phyloP scores from a whole-genome alignment of 2,329 filamentous ascomycete genomes.

The Bipolaris oryzae region DNA sequence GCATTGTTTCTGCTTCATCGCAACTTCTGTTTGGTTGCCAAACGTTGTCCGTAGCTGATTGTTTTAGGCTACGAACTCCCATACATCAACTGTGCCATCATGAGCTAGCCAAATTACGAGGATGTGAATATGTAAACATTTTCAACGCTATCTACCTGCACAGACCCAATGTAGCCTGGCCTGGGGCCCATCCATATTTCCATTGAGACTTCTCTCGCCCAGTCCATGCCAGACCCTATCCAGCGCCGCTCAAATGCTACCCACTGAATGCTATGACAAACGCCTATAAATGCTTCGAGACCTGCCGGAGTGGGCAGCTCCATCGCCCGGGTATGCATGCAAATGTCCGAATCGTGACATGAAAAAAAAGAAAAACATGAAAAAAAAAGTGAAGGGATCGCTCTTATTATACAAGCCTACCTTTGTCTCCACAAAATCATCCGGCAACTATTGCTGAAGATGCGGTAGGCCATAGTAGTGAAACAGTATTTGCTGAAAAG shows the following conservation, averaged over 20 bases:
- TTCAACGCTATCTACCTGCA: constrained; percentile 17
- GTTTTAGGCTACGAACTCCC: constrained; percentile 5
- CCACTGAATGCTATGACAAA: constrained; percentile 19
- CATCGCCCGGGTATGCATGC: constrained; percentile 31
- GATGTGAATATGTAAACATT: constrained; percentile 5
- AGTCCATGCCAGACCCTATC: constrained; percentile 7
- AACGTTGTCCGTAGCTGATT: neutral
- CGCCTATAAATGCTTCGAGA: constrained; percentile 29
- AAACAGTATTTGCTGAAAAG: neutral
- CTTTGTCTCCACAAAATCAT: neutral
- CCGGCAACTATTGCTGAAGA: constrained; percentile 9
- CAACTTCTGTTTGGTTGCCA: constrained; percentile 14
- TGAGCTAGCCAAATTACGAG: neutral
- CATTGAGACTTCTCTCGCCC: constrained; percentile 1
- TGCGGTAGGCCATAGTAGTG: neutral
- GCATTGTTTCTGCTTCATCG: constrained; percentile 19
- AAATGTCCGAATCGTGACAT: constrained; percentile 16
- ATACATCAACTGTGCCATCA: neutral
- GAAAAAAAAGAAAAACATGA: constrained; percentile 14
- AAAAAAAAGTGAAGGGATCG: neutral
- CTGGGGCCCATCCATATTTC: neutral
- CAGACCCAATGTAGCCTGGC: neutral
- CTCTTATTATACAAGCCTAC: constrained; percentile 13
- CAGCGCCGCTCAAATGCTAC: constrained; percentile 29
- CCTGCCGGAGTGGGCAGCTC: constrained; percentile 4